phyloP scores from a whole-genome alignment of 225 moss, liverwort and hornwort species.

The Neckera pumila region DNA sequence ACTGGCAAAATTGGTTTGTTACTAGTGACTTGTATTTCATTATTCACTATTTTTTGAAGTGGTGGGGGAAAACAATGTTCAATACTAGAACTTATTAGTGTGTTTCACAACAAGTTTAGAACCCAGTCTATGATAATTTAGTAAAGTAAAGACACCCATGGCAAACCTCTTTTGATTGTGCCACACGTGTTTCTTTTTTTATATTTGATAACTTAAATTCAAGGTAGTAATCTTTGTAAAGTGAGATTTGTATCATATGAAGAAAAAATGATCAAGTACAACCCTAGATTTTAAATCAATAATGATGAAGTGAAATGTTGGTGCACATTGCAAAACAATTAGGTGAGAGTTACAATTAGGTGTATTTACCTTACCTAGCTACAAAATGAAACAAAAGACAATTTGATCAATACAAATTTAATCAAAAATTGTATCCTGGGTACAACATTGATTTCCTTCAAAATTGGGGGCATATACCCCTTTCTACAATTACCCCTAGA shows the following conservation, averaged over 20 bases:
- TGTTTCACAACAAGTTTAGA: background rate
- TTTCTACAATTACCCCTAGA: background rate
- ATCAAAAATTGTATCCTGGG: background rate
- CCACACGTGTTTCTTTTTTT: fast-evolving
- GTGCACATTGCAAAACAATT: background rate
- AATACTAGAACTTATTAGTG: background rate
- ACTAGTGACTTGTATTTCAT: background rate
- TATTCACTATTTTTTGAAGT: background rate
- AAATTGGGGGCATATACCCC: background rate
- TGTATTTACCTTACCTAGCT: background rate
- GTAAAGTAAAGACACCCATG: background rate
- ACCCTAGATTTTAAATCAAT: fast-evolving
- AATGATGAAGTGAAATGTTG: fast-evolving
- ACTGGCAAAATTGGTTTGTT: background rate
- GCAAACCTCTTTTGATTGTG: background rate
- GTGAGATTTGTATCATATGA: background rate
- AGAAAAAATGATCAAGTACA: background rate
- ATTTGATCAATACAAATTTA: background rate
- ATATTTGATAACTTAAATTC: background rate
- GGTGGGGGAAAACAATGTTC: background rate
- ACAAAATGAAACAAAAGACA: background rate
- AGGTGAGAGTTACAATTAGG: background rate
- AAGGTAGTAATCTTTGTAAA: background rate
- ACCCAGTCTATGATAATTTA: no score
- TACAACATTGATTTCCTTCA: background rate